A percentile compares a stretch with the other conserved stretches of the same genome.
Conservation (phyloP, 2,329 filamentous ascomycete genomes). For the Pseudofabraea citricarpa region DNA sequence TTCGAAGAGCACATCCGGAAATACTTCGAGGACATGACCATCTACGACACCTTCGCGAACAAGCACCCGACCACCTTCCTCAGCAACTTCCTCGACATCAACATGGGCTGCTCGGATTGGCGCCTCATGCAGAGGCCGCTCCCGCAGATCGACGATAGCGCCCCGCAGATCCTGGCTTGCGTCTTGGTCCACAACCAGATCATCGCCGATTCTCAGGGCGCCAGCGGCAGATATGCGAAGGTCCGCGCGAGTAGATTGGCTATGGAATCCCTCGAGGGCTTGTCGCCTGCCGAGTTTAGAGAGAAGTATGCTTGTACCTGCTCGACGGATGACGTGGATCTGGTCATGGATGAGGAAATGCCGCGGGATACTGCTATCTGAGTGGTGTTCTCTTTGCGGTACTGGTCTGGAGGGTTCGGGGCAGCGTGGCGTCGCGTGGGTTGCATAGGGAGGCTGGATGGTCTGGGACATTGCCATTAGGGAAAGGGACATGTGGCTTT, state of each 20-base stretch:
- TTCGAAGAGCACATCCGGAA: constrained; percentile 69
- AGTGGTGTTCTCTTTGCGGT: too few species aligned
- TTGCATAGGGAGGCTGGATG: too few species aligned
- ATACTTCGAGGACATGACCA: constrained; percentile 79
- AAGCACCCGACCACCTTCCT: constrained; percentile 80
- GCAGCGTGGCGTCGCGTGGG: too few species aligned
- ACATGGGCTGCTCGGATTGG: constrained; percentile 62
- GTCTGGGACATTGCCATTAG: too few species aligned
- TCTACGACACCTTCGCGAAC: constrained; percentile 84
- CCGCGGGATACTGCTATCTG: constrained; percentile 11
- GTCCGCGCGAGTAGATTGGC: constrained; percentile 58
- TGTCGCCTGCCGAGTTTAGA: constrained; percentile 53
- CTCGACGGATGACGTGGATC: constrained; percentile 13
- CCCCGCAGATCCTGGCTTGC: constrained; percentile 59
- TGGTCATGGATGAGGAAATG: constrained; percentile 5
- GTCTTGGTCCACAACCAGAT: constrained; percentile 72
- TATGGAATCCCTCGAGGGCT: constrained; percentile 38
- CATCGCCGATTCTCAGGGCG: constrained; percentile 55
- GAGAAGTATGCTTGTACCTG: constrained; percentile 62
- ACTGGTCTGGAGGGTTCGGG: too few species aligned
- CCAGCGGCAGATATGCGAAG: constrained; percentile 70
- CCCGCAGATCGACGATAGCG: constrained; percentile 32
- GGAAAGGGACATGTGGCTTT: too few species aligned
- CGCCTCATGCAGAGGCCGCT: neutral
- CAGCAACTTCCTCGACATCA: constrained; percentile 54